Base-by-base conservation (phyloP, 2,329 filamentous ascomycete species). In the Fusarium mexicanum region DNA sequence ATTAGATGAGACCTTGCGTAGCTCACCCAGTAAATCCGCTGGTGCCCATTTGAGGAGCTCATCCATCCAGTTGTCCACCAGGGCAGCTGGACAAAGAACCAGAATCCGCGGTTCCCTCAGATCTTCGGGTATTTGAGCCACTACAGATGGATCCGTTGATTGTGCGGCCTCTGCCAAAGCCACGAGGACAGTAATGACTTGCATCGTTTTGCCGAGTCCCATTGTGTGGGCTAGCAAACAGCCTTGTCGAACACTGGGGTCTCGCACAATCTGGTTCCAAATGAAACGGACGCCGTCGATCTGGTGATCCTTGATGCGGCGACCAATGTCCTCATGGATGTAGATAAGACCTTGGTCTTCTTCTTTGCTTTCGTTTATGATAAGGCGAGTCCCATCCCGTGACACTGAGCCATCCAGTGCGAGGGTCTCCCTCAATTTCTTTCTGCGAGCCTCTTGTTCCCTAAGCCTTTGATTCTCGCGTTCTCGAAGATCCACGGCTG, bases 201-300 rank as follows among this genome's bases (percentile, higher is more conserved):
- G 95, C 91, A 97, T 94, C 0, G 95, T 97, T 84, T 98, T 98
- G 22, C 95, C 95, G 6, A 98, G 84, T 4, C 95, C 95, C 95
- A 98, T 98, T 1, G 93, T 94, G 80, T 98, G 95, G 11, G 95
- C 93, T 26, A 98, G 86, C 18, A 97, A 86, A 79, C 94, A 97
- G 6, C 95, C 95, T 81, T 95, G 91, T 24, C 87, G 86, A 10
- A 85, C 84, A 8, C 86, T 84, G 4, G 85, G 80, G 63, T 91
- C 88, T 38, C 88, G 86, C 11, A 96, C 89, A 50, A 98, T 85
- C 72, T 96, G 92, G 74, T 94, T 91, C 94, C 95, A 98, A 86
- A 98, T 89, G 81, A 98, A 98, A 17, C 92, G 91, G 26, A 98
- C 90, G 3, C 95, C 95, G 2, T 90, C 86, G 53, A 97, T 86